phyloP scores from a whole-genome alignment of 495 filamentous ascomycete species.

The Opeltia flavorubescens region DNA sequence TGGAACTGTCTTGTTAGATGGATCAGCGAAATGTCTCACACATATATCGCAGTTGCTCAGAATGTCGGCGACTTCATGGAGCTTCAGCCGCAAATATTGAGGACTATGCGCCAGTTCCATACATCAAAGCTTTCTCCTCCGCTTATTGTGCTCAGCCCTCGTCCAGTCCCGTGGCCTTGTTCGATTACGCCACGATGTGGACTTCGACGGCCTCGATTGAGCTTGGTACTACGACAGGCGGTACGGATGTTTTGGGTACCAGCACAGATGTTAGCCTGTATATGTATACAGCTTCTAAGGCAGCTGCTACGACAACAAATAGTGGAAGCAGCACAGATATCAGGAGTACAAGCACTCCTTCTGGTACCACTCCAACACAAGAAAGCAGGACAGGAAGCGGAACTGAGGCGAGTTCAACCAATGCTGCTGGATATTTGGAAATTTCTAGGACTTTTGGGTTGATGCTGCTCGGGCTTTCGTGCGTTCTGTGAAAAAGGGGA shows the following conservation, averaged over 20 bases:
- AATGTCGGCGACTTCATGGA: constrained; percentile 1
- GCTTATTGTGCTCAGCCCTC: constrained; percentile 1
- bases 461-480: background rate
- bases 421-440: background rate
- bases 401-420: background rate
- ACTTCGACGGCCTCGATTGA: background rate
- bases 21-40: background rate
- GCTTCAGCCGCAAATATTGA: background rate
- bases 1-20: background rate
- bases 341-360: background rate
- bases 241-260: background rate
- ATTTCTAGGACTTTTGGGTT: background rate
- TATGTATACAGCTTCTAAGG: background rate
- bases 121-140: background rate
- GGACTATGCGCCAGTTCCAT: background rate
- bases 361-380: background rate
- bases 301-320: background rate
- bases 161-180: background rate
- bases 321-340: background rate
- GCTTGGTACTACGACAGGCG: background rate
- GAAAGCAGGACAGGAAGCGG: background rate
- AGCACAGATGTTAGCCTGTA: constrained; percentile 1
- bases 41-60: background rate
- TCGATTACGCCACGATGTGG: background rate
- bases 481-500: background rate